Percentiles rank a stretch among this genome's conserved stretches.
phyloP scores from a whole-genome alignment of 2,329 filamentous ascomycete genomes.

The Cordyceps pruinosa region DNA sequence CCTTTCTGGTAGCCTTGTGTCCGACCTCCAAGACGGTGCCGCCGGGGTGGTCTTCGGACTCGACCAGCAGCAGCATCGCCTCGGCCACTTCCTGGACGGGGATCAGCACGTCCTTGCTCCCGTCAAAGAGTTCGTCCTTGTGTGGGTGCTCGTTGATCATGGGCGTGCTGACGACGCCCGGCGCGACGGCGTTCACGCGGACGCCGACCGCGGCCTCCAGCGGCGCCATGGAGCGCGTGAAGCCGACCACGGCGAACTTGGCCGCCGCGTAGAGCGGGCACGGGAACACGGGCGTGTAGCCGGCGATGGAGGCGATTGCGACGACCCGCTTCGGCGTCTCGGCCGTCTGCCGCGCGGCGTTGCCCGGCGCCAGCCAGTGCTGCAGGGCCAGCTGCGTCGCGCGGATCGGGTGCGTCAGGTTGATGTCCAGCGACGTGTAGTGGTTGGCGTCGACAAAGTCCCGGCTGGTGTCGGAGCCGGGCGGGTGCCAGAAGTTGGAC shows the following conservation, averaged over 20 bases:
- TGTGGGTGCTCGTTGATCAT: constrained; percentile 39
- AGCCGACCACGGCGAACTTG: constrained; percentile 33
- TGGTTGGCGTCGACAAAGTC: constrained; percentile 24
- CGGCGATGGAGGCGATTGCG: constrained; percentile 32
- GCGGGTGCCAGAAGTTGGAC: constrained; percentile 37
- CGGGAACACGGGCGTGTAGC: constrained; percentile 26
- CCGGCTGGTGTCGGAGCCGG: constrained; percentile 27
- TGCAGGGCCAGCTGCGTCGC: constrained; percentile 33
- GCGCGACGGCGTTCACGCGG: constrained; percentile 37
- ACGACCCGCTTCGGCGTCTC: constrained; percentile 30
- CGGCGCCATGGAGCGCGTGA: constrained; percentile 33
- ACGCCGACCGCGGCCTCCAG: constrained; percentile 29
- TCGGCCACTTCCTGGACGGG: constrained; percentile 35
- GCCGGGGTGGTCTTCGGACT: constrained; percentile 27
- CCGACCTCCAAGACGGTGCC: constrained; percentile 38
- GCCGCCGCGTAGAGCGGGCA: constrained; percentile 33
- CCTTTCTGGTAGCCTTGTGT: constrained; percentile 23
- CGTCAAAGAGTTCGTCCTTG: constrained; percentile 32
- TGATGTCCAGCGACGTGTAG: constrained; percentile 34
- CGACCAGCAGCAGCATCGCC: constrained; percentile 35
- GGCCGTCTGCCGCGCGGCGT: constrained; percentile 22
- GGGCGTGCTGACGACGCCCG: constrained; percentile 38
- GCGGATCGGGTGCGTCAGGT: constrained; percentile 35
- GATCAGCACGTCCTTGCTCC: constrained; percentile 32
- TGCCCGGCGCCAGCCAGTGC: constrained; percentile 29